A percentile compares a stretch with the other conserved stretches of the same genome.
These are phyloP conservation scores for Cubamyces sp. DNA, from an alignment of 768 basidiomycete genomes.

Conservation along the genomic window DNA sequence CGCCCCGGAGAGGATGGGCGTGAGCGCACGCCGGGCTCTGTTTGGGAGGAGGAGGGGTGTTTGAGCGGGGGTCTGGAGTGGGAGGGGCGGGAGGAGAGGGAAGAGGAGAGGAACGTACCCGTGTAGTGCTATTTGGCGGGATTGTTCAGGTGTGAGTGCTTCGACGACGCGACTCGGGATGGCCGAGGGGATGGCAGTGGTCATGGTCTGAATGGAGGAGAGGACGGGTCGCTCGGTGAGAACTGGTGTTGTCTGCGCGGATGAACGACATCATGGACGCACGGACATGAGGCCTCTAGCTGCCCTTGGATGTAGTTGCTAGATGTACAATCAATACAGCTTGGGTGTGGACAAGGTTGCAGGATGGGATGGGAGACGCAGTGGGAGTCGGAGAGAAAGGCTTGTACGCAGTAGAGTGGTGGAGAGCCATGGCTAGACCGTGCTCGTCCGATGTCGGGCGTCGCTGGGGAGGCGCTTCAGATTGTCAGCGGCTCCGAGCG, in stretches of 20 bases:
- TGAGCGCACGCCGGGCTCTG: conserved; percentile 48
- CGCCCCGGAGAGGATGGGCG: conserved; percentile 63
- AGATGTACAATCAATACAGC: too few relatives aligned
- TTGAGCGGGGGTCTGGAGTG: conserved; percentile 28
- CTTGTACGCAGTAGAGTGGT: too few relatives aligned
- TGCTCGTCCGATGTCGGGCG: too few relatives aligned
- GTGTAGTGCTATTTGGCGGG: conserved; percentile 20
- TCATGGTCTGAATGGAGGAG: conserved; percentile 9
- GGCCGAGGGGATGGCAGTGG: conserved; percentile 9
- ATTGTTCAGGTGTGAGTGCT: conserved; percentile 22
- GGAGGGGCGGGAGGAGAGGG: background rate
- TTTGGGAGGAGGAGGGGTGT: conserved; percentile 27
- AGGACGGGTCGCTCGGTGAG: background rate
- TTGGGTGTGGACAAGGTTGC: too few relatives aligned
- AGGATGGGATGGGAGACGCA: too few relatives aligned
- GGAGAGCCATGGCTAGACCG: too few relatives aligned
- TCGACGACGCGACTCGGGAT: conserved; percentile 8
- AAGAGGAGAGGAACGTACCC: conserved; percentile 17
- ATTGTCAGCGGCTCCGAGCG: too few relatives aligned
- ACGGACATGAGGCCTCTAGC: background rate
- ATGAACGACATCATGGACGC: conserved; percentile 7
- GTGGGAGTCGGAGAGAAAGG: too few relatives aligned
- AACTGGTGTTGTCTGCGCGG: background rate
- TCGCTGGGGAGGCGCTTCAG: too few relatives aligned
- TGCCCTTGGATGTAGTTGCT: too few relatives aligned